Base-by-base conservation (phyloP, 306 rosid genomes). In the Malus orientalis region DNA sequence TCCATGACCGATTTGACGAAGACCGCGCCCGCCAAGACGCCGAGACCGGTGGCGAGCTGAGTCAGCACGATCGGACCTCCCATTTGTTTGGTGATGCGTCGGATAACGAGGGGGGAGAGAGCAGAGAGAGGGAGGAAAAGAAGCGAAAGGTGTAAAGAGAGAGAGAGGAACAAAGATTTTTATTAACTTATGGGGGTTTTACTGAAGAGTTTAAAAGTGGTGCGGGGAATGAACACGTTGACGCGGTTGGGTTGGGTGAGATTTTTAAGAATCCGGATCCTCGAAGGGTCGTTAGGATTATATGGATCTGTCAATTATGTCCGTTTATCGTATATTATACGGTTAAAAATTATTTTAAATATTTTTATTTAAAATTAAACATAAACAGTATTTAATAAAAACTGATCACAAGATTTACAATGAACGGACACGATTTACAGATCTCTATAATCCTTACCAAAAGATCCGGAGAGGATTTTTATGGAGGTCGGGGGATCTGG, bases 21-120 rank as follows among this genome's bases (percentile, higher is more conserved):
- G 54, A 80, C 96, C 74, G 98, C 98, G 55, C 97, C 98, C 74
- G 91, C 97, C 4, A 93, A 76, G 22, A 93, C 90, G 86, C 97
- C 78, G 12, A 93, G 92, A 60, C 98, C 98, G 19, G 97, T 90
- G 1, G 93, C 98, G 62, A 93, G 80, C 81, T 91, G 98, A 73
- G 86, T 88, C 76, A 93, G 40, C 33, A 86, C 97, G 72, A 89
- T 82, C 73, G 97, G 93, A 81, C 75, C 78, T 87, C 90, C 89
- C 18, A n/a, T 55, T 74, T 74, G 11, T 44, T 40, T 33, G 49
- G 5, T 64, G 44, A 12, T 19, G 19, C 51, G 18, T 53, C 54
- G 53, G 9, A 62, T 44, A 40, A 33, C 27, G 57, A 58, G 53
- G 38, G 49, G 23, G 2, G 40, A 38, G 57, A 16, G 65, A 11